Conservation (phyloP, 345 rosid genomes). For the Linum tenue region DNA sequence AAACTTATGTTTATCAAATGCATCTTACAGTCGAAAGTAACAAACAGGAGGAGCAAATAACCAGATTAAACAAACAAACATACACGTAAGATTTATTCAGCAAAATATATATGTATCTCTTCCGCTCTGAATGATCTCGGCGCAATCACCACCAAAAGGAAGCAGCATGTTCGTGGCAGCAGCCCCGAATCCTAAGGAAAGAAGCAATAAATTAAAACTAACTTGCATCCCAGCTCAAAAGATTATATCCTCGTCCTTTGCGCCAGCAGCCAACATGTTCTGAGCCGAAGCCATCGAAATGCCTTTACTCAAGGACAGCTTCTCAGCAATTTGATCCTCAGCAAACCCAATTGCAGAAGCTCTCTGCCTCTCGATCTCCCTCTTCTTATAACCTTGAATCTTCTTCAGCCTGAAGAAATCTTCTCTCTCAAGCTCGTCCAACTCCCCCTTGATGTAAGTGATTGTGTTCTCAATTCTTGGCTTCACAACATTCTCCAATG, state of each 20-base stretch:
- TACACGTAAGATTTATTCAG: too few species aligned
- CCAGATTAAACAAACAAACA: too few species aligned
- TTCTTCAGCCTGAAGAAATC: slow-evolving; percentile 90
- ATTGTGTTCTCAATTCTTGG: slow-evolving; percentile 83
- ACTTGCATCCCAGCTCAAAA: slow-evolving; percentile 31
- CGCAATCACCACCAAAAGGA: too few species aligned
- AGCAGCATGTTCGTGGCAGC: too few species aligned
- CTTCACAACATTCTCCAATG: slow-evolving; percentile 84
- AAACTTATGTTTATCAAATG: too few species aligned
- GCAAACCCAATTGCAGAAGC: slow-evolving; percentile 48
- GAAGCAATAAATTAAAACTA: too few species aligned
- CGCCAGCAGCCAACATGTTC: slow-evolving; percentile 43
- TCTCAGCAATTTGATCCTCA: slow-evolving; percentile 58
- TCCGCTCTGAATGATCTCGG: too few species aligned
- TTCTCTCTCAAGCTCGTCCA: slow-evolving; percentile 91
- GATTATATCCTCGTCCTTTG: slow-evolving; percentile 70
- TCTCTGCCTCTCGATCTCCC: slow-evolving; percentile 54
- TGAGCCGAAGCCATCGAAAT: slow-evolving; percentile 55
- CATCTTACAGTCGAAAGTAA: too few species aligned
- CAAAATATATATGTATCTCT: too few species aligned
- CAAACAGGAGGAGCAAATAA: too few species aligned
- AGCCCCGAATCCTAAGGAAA: too few species aligned
- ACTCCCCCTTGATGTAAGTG: slow-evolving; percentile 73
- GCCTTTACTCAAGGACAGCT: slow-evolving; percentile 63
- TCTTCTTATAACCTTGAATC: slow-evolving; percentile 76